Base-by-base conservation (phyloP, 352 stramenopile genomes). In the Phytopythium litorale region DNA sequence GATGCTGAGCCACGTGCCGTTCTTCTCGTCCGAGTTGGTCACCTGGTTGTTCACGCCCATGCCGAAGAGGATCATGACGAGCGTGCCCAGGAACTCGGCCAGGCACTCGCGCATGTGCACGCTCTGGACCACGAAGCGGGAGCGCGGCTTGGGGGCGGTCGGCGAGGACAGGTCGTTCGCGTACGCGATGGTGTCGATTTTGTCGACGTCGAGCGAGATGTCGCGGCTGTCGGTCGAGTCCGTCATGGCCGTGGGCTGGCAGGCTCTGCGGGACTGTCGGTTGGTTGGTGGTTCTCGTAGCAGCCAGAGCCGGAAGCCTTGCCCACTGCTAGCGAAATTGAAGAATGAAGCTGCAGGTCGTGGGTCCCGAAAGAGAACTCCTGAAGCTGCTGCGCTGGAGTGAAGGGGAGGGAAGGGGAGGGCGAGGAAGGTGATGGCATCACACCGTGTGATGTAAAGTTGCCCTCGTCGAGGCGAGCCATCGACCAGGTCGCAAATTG, bases 1-100 rank as follows among this genome's bases (percentile, higher is more conserved):
- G 68, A 86, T 82, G 61, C 75, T 82, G 21, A 80, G 66, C 65
- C 74, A 84, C 59, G 73, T 81, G 58, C 77, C 77, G 53, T 75
- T 78, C 30, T 54, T 61, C 19, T 71, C 68, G 4, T 72, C 53
- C 16, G 72, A 82, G 18, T 82, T 61, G 12, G 58, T 63, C 13
- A 81, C 70, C 70, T 87, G 72, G 55, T 76, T 71, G 64, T 79
- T 78, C 4, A 82, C 76, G 46, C 74, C 77, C 43, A 78, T 72
- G 48, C 68, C 66, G 42, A 87, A 75, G 16, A 70, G 64, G 45
- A 89, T 67, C 60, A 87, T 69, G 35, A 81, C 66, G 52, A 82
- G 73, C 1, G 75, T 84, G 37, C 73, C 71, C 15, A 84, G 59
- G 58, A 79, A 81, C 59, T 81, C 75, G 30, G 70, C 70, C n/a